These are phyloP conservation scores for Neurospora sp. DNA, from an alignment of 495 filamentous ascomycete genomes.

Conservation along the genomic window DNA sequence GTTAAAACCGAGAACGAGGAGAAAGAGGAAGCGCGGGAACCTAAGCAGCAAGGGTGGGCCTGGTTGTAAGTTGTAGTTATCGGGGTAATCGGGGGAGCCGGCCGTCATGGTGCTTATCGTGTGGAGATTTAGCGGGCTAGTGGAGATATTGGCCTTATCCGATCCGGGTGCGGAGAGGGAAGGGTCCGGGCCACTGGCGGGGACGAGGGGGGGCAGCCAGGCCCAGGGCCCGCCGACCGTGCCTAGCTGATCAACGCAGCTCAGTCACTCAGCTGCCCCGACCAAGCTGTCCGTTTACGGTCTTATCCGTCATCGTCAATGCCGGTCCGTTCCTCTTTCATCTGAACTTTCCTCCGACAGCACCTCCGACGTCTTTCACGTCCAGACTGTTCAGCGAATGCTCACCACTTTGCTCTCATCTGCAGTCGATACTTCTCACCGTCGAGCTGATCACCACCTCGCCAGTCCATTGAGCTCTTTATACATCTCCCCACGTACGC, in stretches of 20 bases:
- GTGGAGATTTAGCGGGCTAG: not conserved
- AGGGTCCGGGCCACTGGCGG: not conserved
- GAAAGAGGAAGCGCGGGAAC: not conserved
- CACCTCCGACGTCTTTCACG: not conserved
- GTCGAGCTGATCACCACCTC: not conserved
- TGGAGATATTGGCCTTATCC: not conserved
- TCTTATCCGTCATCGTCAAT: not conserved
- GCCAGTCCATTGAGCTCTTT: not conserved
- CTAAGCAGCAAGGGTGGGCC: not conserved
- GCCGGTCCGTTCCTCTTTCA: not conserved
- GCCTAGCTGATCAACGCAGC: not conserved
- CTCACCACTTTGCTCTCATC: not conserved
- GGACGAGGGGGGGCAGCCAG: not conserved
- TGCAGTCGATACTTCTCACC: not conserved
- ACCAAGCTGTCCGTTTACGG: not conserved
- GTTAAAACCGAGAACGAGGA: not conserved
- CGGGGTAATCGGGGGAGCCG: not conserved
- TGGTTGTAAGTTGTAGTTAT: not conserved
- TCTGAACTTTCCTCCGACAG: not conserved
- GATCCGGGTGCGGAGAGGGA: not conserved
- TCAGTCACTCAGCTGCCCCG: not conserved
- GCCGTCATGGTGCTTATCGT: not conserved
- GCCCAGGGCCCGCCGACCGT: too few species aligned
- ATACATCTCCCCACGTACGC: not conserved
- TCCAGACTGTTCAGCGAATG: not conserved